phyloP scores from a whole-genome alignment of 2,329 filamentous ascomycete species.

The Epicoccum nigrum region DNA sequence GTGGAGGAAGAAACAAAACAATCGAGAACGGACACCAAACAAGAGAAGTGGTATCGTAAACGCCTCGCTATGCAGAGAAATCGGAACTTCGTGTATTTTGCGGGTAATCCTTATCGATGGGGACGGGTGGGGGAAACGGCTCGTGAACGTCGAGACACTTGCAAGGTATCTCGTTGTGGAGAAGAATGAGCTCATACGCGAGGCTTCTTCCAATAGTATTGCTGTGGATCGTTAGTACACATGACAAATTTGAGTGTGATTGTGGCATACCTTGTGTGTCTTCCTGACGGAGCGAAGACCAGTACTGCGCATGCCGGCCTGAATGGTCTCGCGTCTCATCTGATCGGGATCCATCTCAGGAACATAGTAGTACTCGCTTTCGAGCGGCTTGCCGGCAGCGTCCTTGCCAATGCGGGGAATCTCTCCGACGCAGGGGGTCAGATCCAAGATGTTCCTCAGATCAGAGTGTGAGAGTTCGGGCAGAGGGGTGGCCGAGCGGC shows the following conservation, averaged over 20 bases:
- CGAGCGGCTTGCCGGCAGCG: constrained; percentile 87
- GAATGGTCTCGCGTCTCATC: constrained; percentile 79
- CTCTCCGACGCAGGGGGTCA: constrained; percentile 80
- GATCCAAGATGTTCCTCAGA: constrained; percentile 74
- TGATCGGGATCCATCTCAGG: constrained; percentile 84
- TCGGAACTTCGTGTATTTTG: constrained; percentile 17
- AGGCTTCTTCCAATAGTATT: constrained; percentile 75
- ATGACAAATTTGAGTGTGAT: not conserved
- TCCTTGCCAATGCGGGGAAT: constrained; percentile 93
- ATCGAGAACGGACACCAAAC: constrained; percentile 18
- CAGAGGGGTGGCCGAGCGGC: constrained; percentile 27
- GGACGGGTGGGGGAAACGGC: not conserved
- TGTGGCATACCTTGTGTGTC: constrained; percentile 83
- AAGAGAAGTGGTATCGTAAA: constrained; percentile 42
- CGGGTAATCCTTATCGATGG: not conserved
- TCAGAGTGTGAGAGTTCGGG: constrained; percentile 50
- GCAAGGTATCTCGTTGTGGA: not conserved
- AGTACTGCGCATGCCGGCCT: constrained; percentile 84
- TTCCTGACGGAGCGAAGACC: constrained; percentile 89
- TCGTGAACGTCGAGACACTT: not conserved
- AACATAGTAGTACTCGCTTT: constrained; percentile 97
- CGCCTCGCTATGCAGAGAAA: constrained; percentile 48
- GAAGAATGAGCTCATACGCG: constrained; percentile 35
- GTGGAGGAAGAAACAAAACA: not conserved
- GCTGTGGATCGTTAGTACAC: constrained; percentile 51